These are phyloP conservation scores for Cyberlindnera xishuangbannaensis DNA, from an alignment of 805 yeast species.

Conservation along the genomic window DNA sequence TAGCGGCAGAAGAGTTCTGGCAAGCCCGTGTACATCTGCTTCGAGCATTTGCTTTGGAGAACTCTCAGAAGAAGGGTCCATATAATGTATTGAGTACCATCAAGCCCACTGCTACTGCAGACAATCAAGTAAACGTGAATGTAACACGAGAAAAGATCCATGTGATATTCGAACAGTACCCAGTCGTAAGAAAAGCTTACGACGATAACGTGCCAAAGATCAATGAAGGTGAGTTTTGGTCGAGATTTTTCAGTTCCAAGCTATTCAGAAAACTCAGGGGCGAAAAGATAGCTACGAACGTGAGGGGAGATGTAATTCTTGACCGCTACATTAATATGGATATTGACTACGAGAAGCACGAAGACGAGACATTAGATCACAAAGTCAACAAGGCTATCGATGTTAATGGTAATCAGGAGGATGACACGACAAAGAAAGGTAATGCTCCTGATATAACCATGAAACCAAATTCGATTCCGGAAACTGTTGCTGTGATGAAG, in stretches of 20 bases:
- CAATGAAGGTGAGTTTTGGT: slow-evolving; percentile 93
- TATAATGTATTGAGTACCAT: slow-evolving; percentile 92
- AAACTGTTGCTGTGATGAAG: slow-evolving; percentile 68
- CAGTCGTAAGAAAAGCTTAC: slow-evolving; percentile 83
- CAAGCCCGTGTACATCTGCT: slow-evolving; percentile 69
- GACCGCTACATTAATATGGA: slow-evolving; percentile 78
- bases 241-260: slow-evolving; percentile 87
- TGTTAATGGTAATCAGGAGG: slow-evolving; percentile 73
- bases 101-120: slow-evolving; percentile 88
- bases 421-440: slow-evolving; percentile 63
- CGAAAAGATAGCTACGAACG: slow-evolving; percentile 68
- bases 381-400: slow-evolving; percentile 70
- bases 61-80: slow-evolving; percentile 84
- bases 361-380: slow-evolving; percentile 35
- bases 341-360: slow-evolving; percentile 47
- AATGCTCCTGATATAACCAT: slow-evolving; percentile 86
- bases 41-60: slow-evolving; percentile 80
- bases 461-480: slow-evolving; percentile 55
- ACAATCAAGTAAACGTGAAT: slow-evolving; percentile 88
- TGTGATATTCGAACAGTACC: slow-evolving; percentile 88
- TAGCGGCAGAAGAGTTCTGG: slow-evolving; percentile 87
- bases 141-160: slow-evolving; percentile 86
- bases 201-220: slow-evolving; percentile 87
- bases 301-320: slow-evolving; percentile 76
- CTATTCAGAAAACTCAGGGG: slow-evolving; percentile 85